A percentile compares a stretch with the other conserved stretches of the same genome.
These are phyloP conservation scores for Cordyceps javanica DNA, from an alignment of 2,329 filamentous ascomycete species.

Conservation along the genomic window DNA sequence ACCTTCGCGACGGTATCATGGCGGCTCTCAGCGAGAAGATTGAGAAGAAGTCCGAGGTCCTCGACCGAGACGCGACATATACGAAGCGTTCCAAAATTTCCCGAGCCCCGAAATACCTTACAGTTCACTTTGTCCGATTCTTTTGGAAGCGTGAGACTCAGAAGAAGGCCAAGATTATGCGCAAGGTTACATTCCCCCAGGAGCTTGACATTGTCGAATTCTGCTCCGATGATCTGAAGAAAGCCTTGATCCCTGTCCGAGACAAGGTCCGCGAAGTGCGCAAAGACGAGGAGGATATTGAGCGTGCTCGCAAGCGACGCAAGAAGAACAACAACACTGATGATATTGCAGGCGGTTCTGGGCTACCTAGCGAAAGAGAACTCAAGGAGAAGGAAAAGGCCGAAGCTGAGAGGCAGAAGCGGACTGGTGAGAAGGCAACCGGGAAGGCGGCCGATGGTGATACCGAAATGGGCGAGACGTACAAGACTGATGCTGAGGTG, in stretches of 20 bases:
- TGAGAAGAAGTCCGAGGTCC: conserved; percentile 75
- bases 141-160: conserved; percentile 94
- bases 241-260: conserved; percentile 79
- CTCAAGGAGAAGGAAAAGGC: conserved; percentile 45
- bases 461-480: conserved; percentile 68
- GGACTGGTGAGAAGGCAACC: conserved; percentile 29
- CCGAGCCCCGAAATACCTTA: conserved; percentile 87
- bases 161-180: conserved; percentile 99
- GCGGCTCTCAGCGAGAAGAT: conserved; percentile 80
- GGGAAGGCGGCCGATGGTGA: conserved; percentile 51
- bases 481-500: conserved; percentile 90
- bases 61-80: conserved; percentile 75
- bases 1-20: conserved; percentile 80
- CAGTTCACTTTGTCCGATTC: conserved; percentile 95
- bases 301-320: conserved; percentile 85
- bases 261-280: conserved; percentile 93
- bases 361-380: conserved; percentile 44
- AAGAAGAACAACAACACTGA: conserved; percentile 56
- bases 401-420: conserved; percentile 41
- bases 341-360: conserved; percentile 41
- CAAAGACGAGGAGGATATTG: conserved; percentile 91
- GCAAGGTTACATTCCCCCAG: conserved; percentile 92
- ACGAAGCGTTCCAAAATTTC: conserved; percentile 89
- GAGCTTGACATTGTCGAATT: conserved; percentile 93
- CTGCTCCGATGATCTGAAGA: conserved; percentile 83